Evolutionary conservation across 139 green algal species (phyloP).

Genomic region (Chlamydomonas schloesseri): DNA sequence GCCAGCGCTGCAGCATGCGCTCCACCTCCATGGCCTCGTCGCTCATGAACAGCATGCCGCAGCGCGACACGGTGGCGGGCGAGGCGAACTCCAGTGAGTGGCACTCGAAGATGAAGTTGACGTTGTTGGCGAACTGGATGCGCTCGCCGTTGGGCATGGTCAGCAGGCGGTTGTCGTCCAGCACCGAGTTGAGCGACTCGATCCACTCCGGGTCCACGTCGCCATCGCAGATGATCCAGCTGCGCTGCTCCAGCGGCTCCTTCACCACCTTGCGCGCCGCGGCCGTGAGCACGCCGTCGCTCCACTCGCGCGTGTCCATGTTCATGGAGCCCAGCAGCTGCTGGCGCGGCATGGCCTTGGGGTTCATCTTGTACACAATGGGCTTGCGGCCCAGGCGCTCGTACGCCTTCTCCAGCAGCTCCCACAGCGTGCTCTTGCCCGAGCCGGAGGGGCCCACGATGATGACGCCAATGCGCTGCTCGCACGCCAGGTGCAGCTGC

Average conservation of each 20-base stretch:
- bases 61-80: conserved; percentile 87
- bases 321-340: conserved; percentile 86
- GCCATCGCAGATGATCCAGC: conserved; percentile 91
- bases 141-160: conserved; percentile 90
- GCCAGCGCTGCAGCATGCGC: conserved; percentile 65
- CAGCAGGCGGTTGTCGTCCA: conserved; percentile 89
- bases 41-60: conserved; percentile 78
- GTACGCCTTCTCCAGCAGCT: conserved; percentile 62
- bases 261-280: conserved; percentile 77
- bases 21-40: conserved; percentile 72
- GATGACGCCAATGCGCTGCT: conserved; percentile 90
- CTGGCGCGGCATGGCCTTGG: conserved; percentile 82
- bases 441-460: conserved; percentile 82
- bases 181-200: conserved; percentile 89
- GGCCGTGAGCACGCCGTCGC: conserved; percentile 85
- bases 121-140: conserved; percentile 87
- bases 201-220: conserved; percentile 94
- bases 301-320: conserved; percentile 86
- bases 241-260: conserved; percentile 74
- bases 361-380: conserved; percentile 81
- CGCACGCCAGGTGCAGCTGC: conserved; percentile 82
- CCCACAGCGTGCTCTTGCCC: conserved; percentile 86
- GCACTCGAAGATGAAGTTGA: conserved; percentile 94
- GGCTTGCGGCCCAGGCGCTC: conserved; percentile 62
- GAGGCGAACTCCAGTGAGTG: conserved; percentile 85